Evolutionary conservation across 163 green algal genomes (phyloP).

Genomic region (Scenedesmus sp.): DNA sequence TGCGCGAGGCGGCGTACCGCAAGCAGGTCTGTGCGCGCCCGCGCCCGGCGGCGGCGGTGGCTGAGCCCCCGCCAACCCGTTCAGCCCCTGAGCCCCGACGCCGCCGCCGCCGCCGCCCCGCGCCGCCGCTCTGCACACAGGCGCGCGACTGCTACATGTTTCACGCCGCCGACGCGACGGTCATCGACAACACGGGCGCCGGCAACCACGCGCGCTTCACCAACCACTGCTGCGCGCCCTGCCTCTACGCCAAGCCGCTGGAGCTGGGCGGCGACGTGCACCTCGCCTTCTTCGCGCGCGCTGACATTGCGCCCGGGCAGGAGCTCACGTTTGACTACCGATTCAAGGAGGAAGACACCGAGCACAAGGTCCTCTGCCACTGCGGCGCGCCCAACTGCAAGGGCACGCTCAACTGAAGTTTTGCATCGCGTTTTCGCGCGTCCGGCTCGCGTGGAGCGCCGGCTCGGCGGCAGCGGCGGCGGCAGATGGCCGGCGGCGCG

Average conservation of each 20-base stretch:
- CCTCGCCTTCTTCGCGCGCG: slow-evolving; percentile 89
- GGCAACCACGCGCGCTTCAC: slow-evolving; percentile 92
- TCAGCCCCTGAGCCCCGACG: too few relatives aligned
- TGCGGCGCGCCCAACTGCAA: slow-evolving; percentile 92
- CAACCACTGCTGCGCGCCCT: slow-evolving; percentile 90
- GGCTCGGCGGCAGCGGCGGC: too few relatives aligned
- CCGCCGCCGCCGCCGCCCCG: too few relatives aligned
- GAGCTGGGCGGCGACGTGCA: slow-evolving; percentile 68
- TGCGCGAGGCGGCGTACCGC: slow-evolving; percentile 84
- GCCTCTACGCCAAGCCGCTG: slow-evolving; percentile 87
- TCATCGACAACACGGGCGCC: slow-evolving; percentile 89
- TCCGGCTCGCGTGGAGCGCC: too few relatives aligned
- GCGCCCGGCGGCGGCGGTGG: too few relatives aligned
- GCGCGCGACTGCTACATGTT: slow-evolving; percentile 68
- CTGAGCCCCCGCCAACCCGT: too few relatives aligned
- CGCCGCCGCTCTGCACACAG: not conserved
- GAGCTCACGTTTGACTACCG: slow-evolving; percentile 90
- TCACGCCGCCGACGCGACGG: slow-evolving; percentile 75
- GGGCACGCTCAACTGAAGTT: slow-evolving; percentile 87
- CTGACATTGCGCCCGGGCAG: slow-evolving; percentile 82
- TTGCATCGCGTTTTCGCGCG: too few relatives aligned
- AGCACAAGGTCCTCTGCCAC: slow-evolving; percentile 81
- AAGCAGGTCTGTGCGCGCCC: too few relatives aligned
- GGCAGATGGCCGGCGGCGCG: too few relatives aligned
- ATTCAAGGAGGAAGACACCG: slow-evolving; percentile 85